Percentiles rank a stretch among this genome's conserved stretches.
Evolutionary conservation across 768 basidiomycete genomes (phyloP).

Genomic region (Russula foetens): DNA sequence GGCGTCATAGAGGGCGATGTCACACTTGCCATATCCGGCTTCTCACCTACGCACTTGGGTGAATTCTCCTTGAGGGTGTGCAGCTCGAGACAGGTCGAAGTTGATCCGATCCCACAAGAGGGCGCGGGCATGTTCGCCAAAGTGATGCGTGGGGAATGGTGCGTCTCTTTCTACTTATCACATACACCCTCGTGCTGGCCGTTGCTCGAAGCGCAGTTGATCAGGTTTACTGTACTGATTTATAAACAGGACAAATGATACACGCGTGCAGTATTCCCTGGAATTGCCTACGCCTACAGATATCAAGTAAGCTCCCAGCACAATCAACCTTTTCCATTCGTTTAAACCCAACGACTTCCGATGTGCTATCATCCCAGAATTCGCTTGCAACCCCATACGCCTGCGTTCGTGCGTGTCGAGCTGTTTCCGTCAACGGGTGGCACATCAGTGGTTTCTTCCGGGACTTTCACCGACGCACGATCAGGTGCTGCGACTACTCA

Average conservation of each 20-base stretch:
- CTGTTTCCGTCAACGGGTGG: constrained; percentile 37
- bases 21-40: constrained; percentile 78
- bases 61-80: constrained; percentile 57
- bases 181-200: not conserved
- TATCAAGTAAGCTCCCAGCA: constrained; percentile 41
- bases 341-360: too few species aligned
- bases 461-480: constrained; percentile 67
- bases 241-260: constrained; percentile 51
- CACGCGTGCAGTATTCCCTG: constrained; percentile 65
- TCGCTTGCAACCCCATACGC: constrained; percentile 51
- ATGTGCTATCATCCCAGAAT: constrained; percentile 38
- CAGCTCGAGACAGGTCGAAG: constrained; percentile 49
- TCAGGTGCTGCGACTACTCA: constrained; percentile 61
- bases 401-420: constrained; percentile 51
- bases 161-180: constrained; percentile 16
- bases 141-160: constrained; percentile 68
- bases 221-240: constrained; percentile 39
- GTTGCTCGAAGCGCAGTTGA: not conserved
- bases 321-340: not conserved
- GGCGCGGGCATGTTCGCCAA: constrained; percentile 88
- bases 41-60: constrained; percentile 64
- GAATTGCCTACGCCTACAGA: constrained; percentile 43
- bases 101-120: constrained; percentile 68
- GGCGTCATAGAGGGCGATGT: constrained; percentile 60
- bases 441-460: constrained; percentile 55